Base-by-base conservation (phyloP, 73 alveolate species). In the Blepharisma japonicum region DNA sequence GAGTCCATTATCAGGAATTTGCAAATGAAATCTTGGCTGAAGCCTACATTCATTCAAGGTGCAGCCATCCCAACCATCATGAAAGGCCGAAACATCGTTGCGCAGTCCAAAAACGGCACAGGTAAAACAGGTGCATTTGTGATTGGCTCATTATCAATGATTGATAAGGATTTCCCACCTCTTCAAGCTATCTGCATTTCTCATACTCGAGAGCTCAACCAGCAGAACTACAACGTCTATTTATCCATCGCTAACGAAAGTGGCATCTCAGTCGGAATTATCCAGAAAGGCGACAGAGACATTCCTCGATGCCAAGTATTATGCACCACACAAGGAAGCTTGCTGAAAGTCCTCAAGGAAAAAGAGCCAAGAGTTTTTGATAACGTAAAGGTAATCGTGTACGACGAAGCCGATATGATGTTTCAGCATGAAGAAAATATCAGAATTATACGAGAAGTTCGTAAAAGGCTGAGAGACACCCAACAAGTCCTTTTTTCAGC, bases 31-130 rank as follows among this genome's bases (percentile, higher is more conserved):
- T 14, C n/a, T 18, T 70, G 93, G 93, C 2, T 47, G 81, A 84
- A 81, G 70, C 99, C 99, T 20, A 87, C 97, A 50, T 98, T 97
- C 21, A 93, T 95, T 67, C 97, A 95, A 84, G 98, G 92, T 80
- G 98, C 94, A 78, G 90, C 94, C 83, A 89, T 95, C 53, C 98
- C 98, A 4, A 85, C 82, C 14, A 95, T 96, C n/a, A 77, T 93
- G 61, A 77, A 79, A 21, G 91, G 92, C 85, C 84, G 83, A 68
- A 82, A 93, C 83, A 84, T 95, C 66, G 83, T 95, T 18, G 98
- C 97, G 27, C 78, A 96, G 77, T 98, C 99, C 6, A 91, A 92
- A 86, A 94, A 92, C 71, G 99, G 99, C 14, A 95, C 92, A 47
- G 95, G 95, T 2, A 88, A 88, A 71, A 84, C 92, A 8, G 88